A percentile compares a stretch with the other conserved stretches of the same genome.
These are phyloP conservation scores for Nemania serpens DNA, from an alignment of 2,329 filamentous ascomycete genomes.

Conservation along the genomic window DNA sequence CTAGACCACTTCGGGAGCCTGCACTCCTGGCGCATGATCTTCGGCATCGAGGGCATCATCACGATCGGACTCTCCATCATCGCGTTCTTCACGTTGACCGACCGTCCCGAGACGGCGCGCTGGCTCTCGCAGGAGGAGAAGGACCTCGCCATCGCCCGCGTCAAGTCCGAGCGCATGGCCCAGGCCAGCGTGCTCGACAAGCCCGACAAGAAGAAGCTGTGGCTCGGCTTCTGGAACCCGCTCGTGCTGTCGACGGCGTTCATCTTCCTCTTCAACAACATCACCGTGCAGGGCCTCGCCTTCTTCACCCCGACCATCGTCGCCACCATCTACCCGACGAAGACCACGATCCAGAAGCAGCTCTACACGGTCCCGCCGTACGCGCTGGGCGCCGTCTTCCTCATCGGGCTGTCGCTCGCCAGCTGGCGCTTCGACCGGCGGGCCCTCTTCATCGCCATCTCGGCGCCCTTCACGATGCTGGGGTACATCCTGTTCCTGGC, in stretches of 20 bases:
- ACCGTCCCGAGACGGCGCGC: conserved; percentile 68
- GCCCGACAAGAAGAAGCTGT: conserved; percentile 62
- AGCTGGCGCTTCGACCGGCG: conserved; percentile 65
- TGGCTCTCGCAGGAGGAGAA: conserved; percentile 72
- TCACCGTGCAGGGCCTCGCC: conserved; percentile 72
- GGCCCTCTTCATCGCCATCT: conserved; percentile 63
- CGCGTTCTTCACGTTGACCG: conserved; percentile 67
- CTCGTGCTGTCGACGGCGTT: conserved; percentile 44
- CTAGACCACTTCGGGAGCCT: conserved; percentile 55
- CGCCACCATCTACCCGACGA: conserved; percentile 65
- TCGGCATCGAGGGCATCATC: conserved; percentile 56
- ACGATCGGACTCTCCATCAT: conserved; percentile 58
- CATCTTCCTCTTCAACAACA: conserved; percentile 44
- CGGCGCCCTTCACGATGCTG: conserved; percentile 66
- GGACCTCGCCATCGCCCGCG: conserved; percentile 65
- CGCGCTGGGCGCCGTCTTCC: conserved; percentile 70
- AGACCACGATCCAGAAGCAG: conserved; percentile 65
- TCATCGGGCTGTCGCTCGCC: conserved; percentile 62
- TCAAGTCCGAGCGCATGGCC: conserved; percentile 70
- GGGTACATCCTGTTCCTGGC: conserved; percentile 75
- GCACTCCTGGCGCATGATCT: conserved; percentile 40
- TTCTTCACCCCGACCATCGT: conserved; percentile 76
- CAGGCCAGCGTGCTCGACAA: conserved; percentile 67
- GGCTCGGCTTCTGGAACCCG: conserved; percentile 67
- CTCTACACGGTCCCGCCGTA: conserved; percentile 74